Base-by-base conservation (phyloP, 139 green algal genomes). In the Chlamydomonas sp. region DNA sequence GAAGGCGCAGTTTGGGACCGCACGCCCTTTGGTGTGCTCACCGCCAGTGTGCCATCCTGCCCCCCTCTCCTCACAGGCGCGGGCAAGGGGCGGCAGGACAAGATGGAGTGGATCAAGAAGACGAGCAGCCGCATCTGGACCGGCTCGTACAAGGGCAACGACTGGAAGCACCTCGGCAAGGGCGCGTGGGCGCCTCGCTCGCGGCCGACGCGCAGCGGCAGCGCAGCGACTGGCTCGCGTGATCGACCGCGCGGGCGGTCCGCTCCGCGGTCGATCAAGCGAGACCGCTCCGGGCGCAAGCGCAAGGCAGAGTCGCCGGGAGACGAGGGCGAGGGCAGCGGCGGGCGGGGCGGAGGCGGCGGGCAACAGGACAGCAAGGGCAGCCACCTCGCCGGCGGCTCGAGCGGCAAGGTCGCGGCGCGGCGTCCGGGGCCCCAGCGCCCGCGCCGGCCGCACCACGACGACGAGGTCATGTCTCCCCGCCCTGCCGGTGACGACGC, bases 151-250 rank as follows among this genome's bases (percentile, higher is more conserved):
- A 75, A 73, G 6, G 35, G 34, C 26, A 47, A 37, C 28, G 70
- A 83, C 69, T 88, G 82, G 82, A 63, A 65, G 36, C 62, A 80
- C 33, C 70, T 88, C 28, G 81, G 81, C 31, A 76, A 75, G 20
- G 78, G 81, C 6, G 75, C 78, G 1, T 84, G 78, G 81, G 73
- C 13, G 20, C 22, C 22, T 63, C n/a, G n/a, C n/a, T 35, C 6
- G 54, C 6, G 6, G 6, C n/a, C 6, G 54, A 28, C 54, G 20
- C 16, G 22, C 22, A 63, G 54, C 22, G 29, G n/a, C 22, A 16
- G n/a, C 29, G 22, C 22, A 35, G n/a, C 22, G 43, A 54, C 43
- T 16, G 13, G 13, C 13, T 54, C 16, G 13, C 13, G 43, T 54
- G 13, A 54, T 54, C 16, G 13, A 54, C 13, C 13, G 13, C 43